These are phyloP conservation scores for Cryptococcus sp. DNA, from an alignment of 1,284 basidiomycete genomes.

Conservation along the genomic window DNA sequence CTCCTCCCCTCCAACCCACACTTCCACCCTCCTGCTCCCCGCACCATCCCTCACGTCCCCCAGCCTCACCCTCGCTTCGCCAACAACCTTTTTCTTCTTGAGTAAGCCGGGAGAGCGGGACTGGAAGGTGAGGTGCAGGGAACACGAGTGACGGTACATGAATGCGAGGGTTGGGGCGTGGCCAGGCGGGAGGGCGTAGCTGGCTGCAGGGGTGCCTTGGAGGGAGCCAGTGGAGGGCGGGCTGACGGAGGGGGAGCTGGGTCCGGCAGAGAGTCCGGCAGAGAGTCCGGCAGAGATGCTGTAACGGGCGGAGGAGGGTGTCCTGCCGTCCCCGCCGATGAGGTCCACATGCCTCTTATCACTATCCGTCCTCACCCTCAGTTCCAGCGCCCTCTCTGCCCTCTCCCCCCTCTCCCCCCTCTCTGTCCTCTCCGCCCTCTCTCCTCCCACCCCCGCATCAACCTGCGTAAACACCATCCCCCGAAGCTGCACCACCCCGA, in stretches of 20 bases:
- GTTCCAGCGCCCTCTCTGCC: constrained; percentile 4
- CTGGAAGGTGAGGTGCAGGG: constrained; percentile 32
- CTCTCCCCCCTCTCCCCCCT: neutral
- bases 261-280: too few relatives aligned
- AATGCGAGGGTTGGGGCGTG: constrained; percentile 29
- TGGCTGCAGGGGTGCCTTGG: neutral
- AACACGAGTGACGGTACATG: constrained; percentile 48
- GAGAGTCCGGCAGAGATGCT: too few relatives aligned
- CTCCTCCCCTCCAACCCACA: constrained; percentile 28
- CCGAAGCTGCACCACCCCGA: constrained; percentile 40
- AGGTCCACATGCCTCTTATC: neutral
- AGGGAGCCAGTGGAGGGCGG: neutral
- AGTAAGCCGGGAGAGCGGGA: constrained; percentile 31
- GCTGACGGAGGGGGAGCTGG: neutral
- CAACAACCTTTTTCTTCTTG: constrained; percentile 41
- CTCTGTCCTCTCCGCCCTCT: constrained; percentile 5
- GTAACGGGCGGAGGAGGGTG: neutral
- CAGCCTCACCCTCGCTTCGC: constrained; percentile 34
- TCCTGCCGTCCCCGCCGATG: neutral
- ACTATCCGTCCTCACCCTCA: neutral
- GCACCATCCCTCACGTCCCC: constrained; percentile 35
- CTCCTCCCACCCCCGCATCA: neutral
- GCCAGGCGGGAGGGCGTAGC: neutral
- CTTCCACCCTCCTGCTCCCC: constrained; percentile 7
- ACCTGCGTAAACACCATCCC: neutral